Evolutionary conservation across 176 grass and related monocot genomes (phyloP).

Genomic region (Oryza coarctata): DNA sequence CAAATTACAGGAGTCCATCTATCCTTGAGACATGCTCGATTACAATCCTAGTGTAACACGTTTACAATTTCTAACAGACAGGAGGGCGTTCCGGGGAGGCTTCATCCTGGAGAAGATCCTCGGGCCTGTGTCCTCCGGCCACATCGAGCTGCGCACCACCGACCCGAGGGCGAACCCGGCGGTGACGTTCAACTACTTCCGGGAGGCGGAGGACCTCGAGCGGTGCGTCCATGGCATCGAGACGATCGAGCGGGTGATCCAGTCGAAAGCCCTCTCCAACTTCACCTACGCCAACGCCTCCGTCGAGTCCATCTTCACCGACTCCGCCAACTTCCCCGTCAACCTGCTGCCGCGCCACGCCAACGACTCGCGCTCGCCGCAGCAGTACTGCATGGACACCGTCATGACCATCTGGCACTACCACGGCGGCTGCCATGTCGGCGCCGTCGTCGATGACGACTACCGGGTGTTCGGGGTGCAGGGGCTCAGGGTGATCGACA

Average conservation of each 20-base stretch:
- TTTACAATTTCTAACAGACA: too few relatives aligned
- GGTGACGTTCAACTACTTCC: constrained; percentile 96
- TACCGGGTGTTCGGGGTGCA: constrained; percentile 65
- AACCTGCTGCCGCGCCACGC: constrained; percentile 66
- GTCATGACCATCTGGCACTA: constrained; percentile 94
- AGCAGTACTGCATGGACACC: constrained; percentile 79
- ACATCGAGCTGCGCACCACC: constrained; percentile 55
- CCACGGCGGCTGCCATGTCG: constrained; percentile 76
- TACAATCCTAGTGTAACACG: too few relatives aligned
- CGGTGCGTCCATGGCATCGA: constrained; percentile 60
- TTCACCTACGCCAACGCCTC: constrained; percentile 62
- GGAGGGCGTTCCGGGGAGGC: constrained; percentile 59
- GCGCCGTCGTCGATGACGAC: constrained; percentile 68
- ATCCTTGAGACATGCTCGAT: too few relatives aligned
- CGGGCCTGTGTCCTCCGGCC: constrained; percentile 65
- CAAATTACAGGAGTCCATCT: too few relatives aligned
- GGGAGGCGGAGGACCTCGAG: constrained; percentile 56
- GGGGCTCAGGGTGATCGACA: constrained; percentile 68
- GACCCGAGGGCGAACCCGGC: constrained; percentile 70
- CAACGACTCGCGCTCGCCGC: constrained; percentile 61
- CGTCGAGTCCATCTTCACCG: constrained; percentile 49
- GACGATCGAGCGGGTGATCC: constrained; percentile 64
- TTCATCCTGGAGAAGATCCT: constrained; percentile 88
- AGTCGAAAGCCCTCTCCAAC: constrained; percentile 57
- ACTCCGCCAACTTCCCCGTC: constrained; percentile 58